Evolutionary conservation across 805 yeast species (phyloP).

Genomic region (Candida fluviatilis): DNA sequence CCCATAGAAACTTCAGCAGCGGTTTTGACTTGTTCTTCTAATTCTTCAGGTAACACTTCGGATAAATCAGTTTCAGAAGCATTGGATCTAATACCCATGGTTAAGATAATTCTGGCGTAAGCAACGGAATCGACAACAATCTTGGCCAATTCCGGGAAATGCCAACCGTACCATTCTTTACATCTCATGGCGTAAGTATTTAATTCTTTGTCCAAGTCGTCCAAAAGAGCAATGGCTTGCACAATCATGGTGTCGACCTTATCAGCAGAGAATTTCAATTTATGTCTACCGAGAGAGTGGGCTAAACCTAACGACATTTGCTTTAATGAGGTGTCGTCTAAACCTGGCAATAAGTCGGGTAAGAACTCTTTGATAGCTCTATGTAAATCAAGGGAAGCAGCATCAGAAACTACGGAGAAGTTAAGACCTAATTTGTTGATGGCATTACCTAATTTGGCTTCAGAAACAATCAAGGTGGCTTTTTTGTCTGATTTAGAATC

Average conservation of each 20-base stretch:
- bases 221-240: conserved; percentile 95
- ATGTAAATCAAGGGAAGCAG: conserved; percentile 89
- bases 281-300: conserved; percentile 97
- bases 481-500: conserved; percentile 78
- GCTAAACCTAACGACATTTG: conserved; percentile 98
- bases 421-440: conserved; percentile 91
- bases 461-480: conserved; percentile 84
- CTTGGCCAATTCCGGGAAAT: conserved; percentile 98
- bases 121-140: conserved; percentile 94
- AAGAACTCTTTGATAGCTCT: conserved; percentile 93
- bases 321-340: conserved; percentile 75
- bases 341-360: conserved; percentile 92
- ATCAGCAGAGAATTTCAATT: conserved; percentile 95
- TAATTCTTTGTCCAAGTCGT: conserved; percentile 94
- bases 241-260: conserved; percentile 99
- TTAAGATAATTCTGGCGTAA: conserved; percentile 86
- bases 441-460: conserved; percentile 92
- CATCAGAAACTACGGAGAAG: conserved; percentile 87
- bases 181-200: conserved; percentile 98
- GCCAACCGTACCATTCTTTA: conserved; percentile 99
- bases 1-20: conserved; percentile 99
- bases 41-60: conserved; percentile 44
- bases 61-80: conserved; percentile 83
- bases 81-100: conserved; percentile 91
- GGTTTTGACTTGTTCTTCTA: conserved; percentile 64